Percentiles rank a stretch among this genome's conserved stretches.
Evolutionary conservation across 108 stramenopile species (phyloP).

Genomic region (Aurantiochytrium sp.): DNA sequence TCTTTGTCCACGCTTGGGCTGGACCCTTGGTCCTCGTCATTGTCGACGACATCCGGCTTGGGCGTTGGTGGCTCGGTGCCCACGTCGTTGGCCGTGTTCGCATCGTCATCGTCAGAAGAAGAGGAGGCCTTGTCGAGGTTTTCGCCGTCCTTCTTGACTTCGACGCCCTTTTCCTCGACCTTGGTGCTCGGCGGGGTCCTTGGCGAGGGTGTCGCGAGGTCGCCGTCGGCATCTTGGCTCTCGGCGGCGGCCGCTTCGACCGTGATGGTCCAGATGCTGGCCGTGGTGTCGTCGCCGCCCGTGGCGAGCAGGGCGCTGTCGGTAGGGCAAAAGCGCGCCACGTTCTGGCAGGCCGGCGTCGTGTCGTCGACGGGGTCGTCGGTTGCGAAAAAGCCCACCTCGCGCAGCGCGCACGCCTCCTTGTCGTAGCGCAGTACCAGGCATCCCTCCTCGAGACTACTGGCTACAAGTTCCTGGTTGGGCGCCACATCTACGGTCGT

Average conservation of each 20-base stretch:
- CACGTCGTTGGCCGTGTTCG: not conserved
- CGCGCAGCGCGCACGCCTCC: not conserved
- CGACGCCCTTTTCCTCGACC: conserved; percentile 15
- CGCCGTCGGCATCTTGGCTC: too few species aligned
- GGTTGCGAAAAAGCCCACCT: not conserved
- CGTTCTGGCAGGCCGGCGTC: conserved; percentile 17
- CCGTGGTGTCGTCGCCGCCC: not conserved
- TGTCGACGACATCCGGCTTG: too few species aligned
- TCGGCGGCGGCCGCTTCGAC: too few species aligned
- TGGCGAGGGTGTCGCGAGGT: too few species aligned
- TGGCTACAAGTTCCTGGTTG: not conserved
- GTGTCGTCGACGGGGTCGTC: not conserved
- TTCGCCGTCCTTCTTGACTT: not conserved
- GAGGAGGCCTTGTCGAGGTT: too few species aligned
- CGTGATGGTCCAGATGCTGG: not conserved
- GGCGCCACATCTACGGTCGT: not conserved
- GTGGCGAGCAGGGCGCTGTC: not conserved
- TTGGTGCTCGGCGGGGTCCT: not conserved
- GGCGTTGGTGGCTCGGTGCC: not conserved
- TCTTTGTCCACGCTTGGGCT: too few species aligned
- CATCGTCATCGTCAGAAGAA: not conserved
- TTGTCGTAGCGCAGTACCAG: not conserved
- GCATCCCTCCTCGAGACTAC: not conserved
- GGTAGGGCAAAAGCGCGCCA: not conserved
- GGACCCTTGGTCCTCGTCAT: too few species aligned